Evolutionary conservation across 805 yeast species (phyloP).

Genomic region (Zygotorulaspora florentina): DNA sequence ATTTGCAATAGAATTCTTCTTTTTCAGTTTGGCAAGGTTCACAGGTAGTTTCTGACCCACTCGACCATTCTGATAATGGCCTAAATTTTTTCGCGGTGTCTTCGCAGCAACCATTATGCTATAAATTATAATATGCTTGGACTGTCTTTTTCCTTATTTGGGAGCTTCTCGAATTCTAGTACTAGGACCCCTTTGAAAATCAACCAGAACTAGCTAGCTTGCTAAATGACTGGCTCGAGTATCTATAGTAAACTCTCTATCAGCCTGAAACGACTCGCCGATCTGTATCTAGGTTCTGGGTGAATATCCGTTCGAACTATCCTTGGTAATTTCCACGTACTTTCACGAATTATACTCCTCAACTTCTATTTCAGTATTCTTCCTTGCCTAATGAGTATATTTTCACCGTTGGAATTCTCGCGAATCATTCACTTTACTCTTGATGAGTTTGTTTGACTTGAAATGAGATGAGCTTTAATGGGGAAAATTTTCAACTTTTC

Average conservation of each 20-base stretch:
- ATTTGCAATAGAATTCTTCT: neutral
- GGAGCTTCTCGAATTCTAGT: too few relatives aligned
- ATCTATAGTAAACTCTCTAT: neutral
- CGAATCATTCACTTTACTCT: neutral
- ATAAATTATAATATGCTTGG: too few relatives aligned
- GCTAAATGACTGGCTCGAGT: neutral
- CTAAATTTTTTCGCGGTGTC: slow-evolving; percentile 25
- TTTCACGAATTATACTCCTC: neutral
- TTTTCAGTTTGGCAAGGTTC: slow-evolving; percentile 7
- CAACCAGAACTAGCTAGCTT: neutral
- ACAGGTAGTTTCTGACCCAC: slow-evolving; percentile 15
- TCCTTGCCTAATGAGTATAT: neutral
- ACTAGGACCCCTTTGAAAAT: too few relatives aligned
- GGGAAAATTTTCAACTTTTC: slow-evolving; percentile 15
- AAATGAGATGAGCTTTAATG: slow-evolving; percentile 15
- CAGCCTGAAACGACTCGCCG: neutral
- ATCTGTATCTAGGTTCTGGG: neutral
- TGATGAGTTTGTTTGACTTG: neutral
- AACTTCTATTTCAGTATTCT: neutral
- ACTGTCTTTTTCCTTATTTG: neutral
- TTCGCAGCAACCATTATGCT: slow-evolving; percentile 20
- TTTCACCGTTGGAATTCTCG: neutral
- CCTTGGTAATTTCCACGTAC: neutral
- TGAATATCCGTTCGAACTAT: neutral
- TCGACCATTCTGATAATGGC: slow-evolving; percentile 4